phyloP scores from a whole-genome alignment of 2,329 filamentous ascomycete species.

The Pseudocercospora crystallina region DNA sequence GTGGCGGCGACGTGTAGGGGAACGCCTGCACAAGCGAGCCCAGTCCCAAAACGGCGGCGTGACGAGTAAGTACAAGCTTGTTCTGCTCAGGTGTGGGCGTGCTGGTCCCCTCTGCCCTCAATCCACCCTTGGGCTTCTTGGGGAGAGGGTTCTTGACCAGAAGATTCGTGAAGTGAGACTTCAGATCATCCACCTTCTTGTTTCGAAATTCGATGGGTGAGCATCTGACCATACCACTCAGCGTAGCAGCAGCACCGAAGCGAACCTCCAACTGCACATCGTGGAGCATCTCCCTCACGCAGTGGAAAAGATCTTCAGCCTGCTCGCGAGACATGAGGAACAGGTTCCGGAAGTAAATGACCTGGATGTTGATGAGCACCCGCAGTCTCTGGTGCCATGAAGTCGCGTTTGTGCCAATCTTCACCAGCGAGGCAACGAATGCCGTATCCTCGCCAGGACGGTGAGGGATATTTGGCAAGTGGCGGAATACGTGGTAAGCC shows the following conservation, averaged over 20 bases:
- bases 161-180: slow-evolving; percentile 73
- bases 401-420: slow-evolving; percentile 77
- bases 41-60: slow-evolving; percentile 87
- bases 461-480: slow-evolving; percentile 93
- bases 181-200: slow-evolving; percentile 72
- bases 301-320: slow-evolving; percentile 79
- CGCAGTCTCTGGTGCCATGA: slow-evolving; percentile 96
- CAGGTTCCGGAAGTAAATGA: slow-evolving; percentile 94
- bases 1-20: slow-evolving; percentile 90
- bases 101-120: slow-evolving; percentile 45
- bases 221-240: slow-evolving; percentile 97
- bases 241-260: slow-evolving; percentile 83
- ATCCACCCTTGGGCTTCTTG: slow-evolving; percentile 55
- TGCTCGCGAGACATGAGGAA: slow-evolving; percentile 78
- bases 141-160: slow-evolving; percentile 85
- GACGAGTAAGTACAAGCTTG: slow-evolving; percentile 75
- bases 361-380: slow-evolving; percentile 96
- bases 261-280: slow-evolving; percentile 92
- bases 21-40: slow-evolving; percentile 93
- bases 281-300: slow-evolving; percentile 92
- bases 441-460: slow-evolving; percentile 77
- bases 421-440: slow-evolving; percentile 83
- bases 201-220: slow-evolving; percentile 79
- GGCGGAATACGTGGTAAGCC: slow-evolving; percentile 94
- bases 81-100: slow-evolving; percentile 72